Evolutionary conservation across 129 eudicot species (phyloP), one percentile per base, ranked within the genome.

Genomic region (Mikania micrantha): DNA sequence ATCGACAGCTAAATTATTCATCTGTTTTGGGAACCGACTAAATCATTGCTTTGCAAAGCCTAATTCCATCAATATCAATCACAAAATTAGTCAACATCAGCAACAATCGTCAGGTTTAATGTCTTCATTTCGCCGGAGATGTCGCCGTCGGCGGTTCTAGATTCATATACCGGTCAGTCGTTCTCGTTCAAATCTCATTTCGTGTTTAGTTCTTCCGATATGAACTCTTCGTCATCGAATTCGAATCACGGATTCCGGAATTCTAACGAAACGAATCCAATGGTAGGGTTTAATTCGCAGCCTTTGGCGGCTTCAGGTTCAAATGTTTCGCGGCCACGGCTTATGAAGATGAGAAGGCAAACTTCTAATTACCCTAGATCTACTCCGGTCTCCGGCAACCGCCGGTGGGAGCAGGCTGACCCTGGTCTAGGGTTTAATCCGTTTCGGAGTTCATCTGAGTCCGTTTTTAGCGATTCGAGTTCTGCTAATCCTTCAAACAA

Each of bases 321-420:
- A 2, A 74, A 57, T 66, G 73, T 66, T 25, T 70, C 88, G 5
- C 82, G 86, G 70, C 84, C 90, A 1, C 81, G 90, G 52, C 41
- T 86, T 32, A 69, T 67, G 53, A 88, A 85, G 78, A 65, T 70
- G 60, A 79, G 90, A 63, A 85, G 81, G 49, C 87, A 83, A 35
- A 16, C 78, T 20, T 64, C 82, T 19, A 72, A 72, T 20, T 78
- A 49, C 24, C 80, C 76, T 38, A 50, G 70, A 61, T 73, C 80
- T 44, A 44, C 75, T 39, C 19, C 64, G 7, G 64, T 31, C 31
- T 56, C 67, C 7, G 61, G 66, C 24, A 48, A 28, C 71, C 71
- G 57, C 21, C 56, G 65, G 11, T 54, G 16, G 25, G 71, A 36
- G 12, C 56, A 52, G 17, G 35, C 20, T 54, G 66, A 41, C 2